phyloP scores from a whole-genome alignment of 2,329 filamentous ascomycete species.

The Helicocarpus griseus region DNA sequence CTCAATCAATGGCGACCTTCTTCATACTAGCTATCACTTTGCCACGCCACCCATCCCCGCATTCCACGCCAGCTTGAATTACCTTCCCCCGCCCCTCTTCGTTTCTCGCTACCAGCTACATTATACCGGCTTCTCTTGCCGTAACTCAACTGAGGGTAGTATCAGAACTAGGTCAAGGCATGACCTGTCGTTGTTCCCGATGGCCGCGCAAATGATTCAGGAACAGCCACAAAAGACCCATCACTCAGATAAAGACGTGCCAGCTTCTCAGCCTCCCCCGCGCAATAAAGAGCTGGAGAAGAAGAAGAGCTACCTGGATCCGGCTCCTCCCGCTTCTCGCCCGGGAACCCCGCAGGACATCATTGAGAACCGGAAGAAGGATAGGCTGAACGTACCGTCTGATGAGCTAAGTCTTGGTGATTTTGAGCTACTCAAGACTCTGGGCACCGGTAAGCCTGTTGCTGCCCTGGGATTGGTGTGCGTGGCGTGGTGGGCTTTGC shows the following conservation, averaged over 20 bases:
- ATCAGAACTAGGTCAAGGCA: not conserved
- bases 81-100: slow-evolving; percentile 6
- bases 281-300: slow-evolving; percentile 11
- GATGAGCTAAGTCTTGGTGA: slow-evolving; percentile 31
- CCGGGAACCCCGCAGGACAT: slow-evolving; percentile 28
- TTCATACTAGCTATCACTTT: not conserved
- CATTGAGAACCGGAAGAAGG: slow-evolving; percentile 28
- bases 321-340: slow-evolving; percentile 21
- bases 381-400: slow-evolving; percentile 29
- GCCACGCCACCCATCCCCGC: not conserved
- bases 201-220: slow-evolving; percentile 32
- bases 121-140: too few species aligned
- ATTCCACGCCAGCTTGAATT: slow-evolving; percentile 10
- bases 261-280: not conserved
- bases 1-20: slow-evolving; percentile 5
- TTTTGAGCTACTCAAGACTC: slow-evolving; percentile 39
- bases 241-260: not conserved
- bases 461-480: not conserved
- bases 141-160: too few species aligned
- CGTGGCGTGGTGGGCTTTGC: not conserved
- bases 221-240: slow-evolving; percentile 18
- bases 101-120: slow-evolving; percentile 23
- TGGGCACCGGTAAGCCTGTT: slow-evolving; percentile 37
- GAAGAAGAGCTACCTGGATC: slow-evolving; percentile 17
- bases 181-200: slow-evolving; percentile 21